Evolutionary conservation across 73 alveolate species (phyloP), one percentile per base, ranked within the genome.

Genomic region (Stentor coeruleus): DNA sequence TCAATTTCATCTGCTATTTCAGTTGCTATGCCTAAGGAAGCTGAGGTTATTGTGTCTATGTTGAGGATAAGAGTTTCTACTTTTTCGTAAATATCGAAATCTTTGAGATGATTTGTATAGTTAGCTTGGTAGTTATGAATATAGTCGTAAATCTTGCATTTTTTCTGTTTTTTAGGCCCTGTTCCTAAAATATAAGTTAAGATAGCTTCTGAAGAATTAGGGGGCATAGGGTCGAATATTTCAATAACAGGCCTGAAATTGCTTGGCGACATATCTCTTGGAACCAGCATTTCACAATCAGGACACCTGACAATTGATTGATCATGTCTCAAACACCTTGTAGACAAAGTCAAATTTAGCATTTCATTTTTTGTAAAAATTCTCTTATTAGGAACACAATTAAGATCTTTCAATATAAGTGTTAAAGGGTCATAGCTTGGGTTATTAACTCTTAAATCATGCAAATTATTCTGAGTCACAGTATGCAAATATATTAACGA

Each of bases 241-340:
- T 20, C n/a, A 31, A 66, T 66, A 26, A 66, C 79, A 26, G 79
- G 79, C 42, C 15, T 26, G 33, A 66, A 66, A 26, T 66, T 66
- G 79, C 37, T 66, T 1, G 79, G 79, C 1, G 79, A 37, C 79
- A 66, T 66, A 11, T 66, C 79, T 66, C 79, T 66, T 20, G 79
- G 39, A 0, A 66, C 39, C n/a, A 66, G 83, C 59, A 75, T 40
- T 38, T 15, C 14, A 2, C 83, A 75, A 28, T 31, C 39, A 31
- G 59, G 59, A 33, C 83, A 75, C 20, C 83, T 31, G 14, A 40
- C 72, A 14, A 75, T 30, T 2, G 59, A 40, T 3, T 75, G 72
- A 66, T 75, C 74, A n/a, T 39, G 83, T 75, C 83, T 75, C 35
- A 75, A 37, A 35, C 59, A 15, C 39, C 83, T 75, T 14, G 83